Conservation (phyloP, 2,329 filamentous ascomycete genomes). For the Arthrocladium fulminans region DNA sequence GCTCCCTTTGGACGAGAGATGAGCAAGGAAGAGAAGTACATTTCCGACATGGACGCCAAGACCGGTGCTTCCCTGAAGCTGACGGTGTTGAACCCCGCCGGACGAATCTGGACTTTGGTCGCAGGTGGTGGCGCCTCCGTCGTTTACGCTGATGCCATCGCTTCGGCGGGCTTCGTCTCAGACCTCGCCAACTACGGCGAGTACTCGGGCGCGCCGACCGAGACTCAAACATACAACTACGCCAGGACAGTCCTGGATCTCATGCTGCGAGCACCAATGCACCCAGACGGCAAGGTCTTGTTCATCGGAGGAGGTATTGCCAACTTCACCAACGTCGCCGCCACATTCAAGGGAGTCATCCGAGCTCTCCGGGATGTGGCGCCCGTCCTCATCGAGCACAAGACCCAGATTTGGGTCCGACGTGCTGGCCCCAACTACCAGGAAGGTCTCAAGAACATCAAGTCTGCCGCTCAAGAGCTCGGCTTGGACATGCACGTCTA, state of each 20-base stretch:
- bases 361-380: conserved; percentile 86
- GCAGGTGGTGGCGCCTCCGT: conserved; percentile 99
- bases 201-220: conserved; percentile 96
- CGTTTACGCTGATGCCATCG: conserved; percentile 97
- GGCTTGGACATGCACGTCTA: conserved; percentile 90
- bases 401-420: conserved; percentile 93
- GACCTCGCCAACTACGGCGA: conserved; percentile 99
- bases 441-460: conserved; percentile 99
- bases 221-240: conserved; percentile 99
- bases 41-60: conserved; percentile 97
- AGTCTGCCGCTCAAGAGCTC: conserved; percentile 87
- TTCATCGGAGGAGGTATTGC: conserved; percentile 99
- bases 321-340: conserved; percentile 99
- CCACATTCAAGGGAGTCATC: conserved; percentile 99
- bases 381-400: conserved; percentile 82
- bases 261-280: conserved; percentile 82
- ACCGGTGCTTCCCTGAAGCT: conserved; percentile 98
- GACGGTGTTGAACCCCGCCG: conserved; percentile 83
- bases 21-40: conserved; percentile 98
- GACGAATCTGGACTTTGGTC: conserved; percentile 95
- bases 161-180: conserved; percentile 85
- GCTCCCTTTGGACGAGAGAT: conserved; percentile 98
- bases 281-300: conserved; percentile 89
- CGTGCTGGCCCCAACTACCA: conserved; percentile 95
- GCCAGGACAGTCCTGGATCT: conserved; percentile 93